A percentile compares a stretch with the other conserved stretches of the same genome.
phyloP scores from a whole-genome alignment of 192 early-diverging fungal genomes.

The Gorgonomyces haynaldii region DNA sequence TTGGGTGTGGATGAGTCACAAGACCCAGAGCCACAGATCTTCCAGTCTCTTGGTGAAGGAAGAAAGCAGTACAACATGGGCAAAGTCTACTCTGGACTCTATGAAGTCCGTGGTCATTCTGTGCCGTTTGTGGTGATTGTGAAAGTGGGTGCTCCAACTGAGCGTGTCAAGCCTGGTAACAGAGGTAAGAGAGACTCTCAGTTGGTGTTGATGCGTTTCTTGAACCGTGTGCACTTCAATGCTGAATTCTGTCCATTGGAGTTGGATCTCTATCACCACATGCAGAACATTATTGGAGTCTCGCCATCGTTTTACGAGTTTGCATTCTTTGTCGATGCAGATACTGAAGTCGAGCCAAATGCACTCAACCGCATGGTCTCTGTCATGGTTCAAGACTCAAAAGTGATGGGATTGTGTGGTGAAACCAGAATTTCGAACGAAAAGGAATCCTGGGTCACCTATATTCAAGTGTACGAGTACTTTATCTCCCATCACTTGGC shows the following conservation, averaged over 20 bases:
- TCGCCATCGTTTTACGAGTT: constrained; percentile 69
- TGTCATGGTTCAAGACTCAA: constrained; percentile 47
- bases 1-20: constrained; percentile 63
- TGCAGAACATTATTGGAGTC: constrained; percentile 76
- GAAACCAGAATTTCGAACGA: constrained; percentile 88
- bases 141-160: constrained; percentile 82
- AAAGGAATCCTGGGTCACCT: constrained; percentile 82
- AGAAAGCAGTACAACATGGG: constrained; percentile 84
- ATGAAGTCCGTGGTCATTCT: constrained; percentile 72
- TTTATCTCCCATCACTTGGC: constrained; percentile 98
- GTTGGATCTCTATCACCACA: constrained; percentile 70
- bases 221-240: constrained; percentile 69
- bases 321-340: constrained; percentile 50
- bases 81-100: constrained; percentile 93
- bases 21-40: constrained; percentile 59
- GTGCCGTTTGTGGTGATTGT: constrained; percentile 92
- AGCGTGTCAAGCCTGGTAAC: constrained; percentile 65
- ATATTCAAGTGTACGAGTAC: constrained; percentile 94
- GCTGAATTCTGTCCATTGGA: constrained; percentile 67
- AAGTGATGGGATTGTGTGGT: constrained; percentile 71
- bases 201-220: constrained; percentile 72
- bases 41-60: constrained; percentile 83
- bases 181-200: constrained; percentile 79
- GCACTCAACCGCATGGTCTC: constrained; percentile 44
- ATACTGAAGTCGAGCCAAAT: constrained; percentile 39